These are phyloP conservation scores for Gaeumannomyces sp. DNA, from an alignment of 2,329 filamentous ascomycete genomes.

Conservation along the genomic window DNA sequence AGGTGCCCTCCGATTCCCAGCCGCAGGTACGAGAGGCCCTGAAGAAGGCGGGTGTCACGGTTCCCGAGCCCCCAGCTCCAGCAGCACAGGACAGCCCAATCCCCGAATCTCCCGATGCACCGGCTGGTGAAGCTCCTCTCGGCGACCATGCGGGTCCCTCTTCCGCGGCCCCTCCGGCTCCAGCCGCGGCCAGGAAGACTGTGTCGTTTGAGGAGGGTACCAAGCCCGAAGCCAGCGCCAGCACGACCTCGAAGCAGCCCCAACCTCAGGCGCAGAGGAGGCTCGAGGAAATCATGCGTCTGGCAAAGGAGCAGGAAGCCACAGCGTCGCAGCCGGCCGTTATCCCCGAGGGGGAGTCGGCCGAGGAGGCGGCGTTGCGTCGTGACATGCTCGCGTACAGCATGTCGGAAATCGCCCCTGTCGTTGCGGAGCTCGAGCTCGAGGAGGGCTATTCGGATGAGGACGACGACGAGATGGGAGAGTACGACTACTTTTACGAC, in stretches of 20 bases:
- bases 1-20: slow-evolving; percentile 61
- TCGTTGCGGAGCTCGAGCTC: slow-evolving; percentile 86
- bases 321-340: slow-evolving; percentile 43
- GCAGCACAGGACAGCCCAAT: neutral
- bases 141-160: neutral
- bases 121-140: neutral
- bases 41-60: slow-evolving; percentile 63
- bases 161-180: neutral
- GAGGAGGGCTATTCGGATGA: slow-evolving; percentile 59
- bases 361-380: slow-evolving; percentile 73
- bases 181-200: slow-evolving; percentile 41
- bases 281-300: slow-evolving; percentile 50
- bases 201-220: slow-evolving; percentile 60
- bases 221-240: slow-evolving; percentile 36
- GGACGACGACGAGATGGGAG: slow-evolving; percentile 45
- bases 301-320: slow-evolving; percentile 48
- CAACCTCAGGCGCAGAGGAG: slow-evolving; percentile 22
- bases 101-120: neutral
- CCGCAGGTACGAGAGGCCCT: slow-evolving; percentile 65
- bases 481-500: slow-evolving; percentile 55
- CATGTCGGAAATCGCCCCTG: slow-evolving; percentile 78
- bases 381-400: slow-evolving; percentile 89
- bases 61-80: neutral
- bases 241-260: neutral
- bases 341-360: slow-evolving; percentile 67